A percentile compares a stretch with the other conserved stretches of the same genome.
These are phyloP conservation scores for Cinnamomum chago DNA, from an alignment of 164 flowering plant genomes.

Conservation along the genomic window DNA sequence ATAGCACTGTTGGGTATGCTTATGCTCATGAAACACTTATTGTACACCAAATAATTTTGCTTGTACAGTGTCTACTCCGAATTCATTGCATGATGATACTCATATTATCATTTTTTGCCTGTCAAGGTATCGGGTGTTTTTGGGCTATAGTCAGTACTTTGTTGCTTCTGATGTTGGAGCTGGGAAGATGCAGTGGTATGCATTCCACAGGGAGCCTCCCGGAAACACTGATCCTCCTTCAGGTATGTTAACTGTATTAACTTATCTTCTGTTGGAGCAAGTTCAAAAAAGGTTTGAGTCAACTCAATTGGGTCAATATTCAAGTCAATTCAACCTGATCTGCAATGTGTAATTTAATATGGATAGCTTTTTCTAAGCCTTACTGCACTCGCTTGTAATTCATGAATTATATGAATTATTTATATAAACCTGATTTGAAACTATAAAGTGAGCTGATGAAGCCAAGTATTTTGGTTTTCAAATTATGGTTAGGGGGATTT, in stretches of 20 bases:
- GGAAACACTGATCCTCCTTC: constrained; percentile 20
- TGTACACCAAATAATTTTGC: too few species aligned
- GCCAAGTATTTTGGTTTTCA: too few species aligned
- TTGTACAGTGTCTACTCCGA: too few species aligned
- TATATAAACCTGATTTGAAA: too few species aligned
- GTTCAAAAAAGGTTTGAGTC: neutral
- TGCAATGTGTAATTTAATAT: too few species aligned
- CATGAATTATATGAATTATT: too few species aligned
- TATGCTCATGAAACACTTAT: neutral
- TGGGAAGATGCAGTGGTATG: constrained; percentile 47
- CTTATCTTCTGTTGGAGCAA: neutral
- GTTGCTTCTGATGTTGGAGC: constrained; percentile 37
- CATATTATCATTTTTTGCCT: constrained; percentile 2
- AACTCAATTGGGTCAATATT: neutral
- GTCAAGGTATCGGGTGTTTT: constrained; percentile 39
- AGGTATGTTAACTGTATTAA: constrained; percentile 11
- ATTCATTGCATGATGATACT: neutral
- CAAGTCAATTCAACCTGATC: too few species aligned
- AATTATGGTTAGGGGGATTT: too few species aligned
- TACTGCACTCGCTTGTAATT: neutral
- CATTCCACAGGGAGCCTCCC: constrained; percentile 30
- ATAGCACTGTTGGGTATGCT: constrained; percentile 30
- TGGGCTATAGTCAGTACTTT: constrained; percentile 33
- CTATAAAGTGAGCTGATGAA: too few species aligned
- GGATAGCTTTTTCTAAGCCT: neutral